Evolutionary conservation across 768 basidiomycete genomes (phyloP), one percentile per base, ranked within the genome.

Genomic region (Podaxis sp.): DNA sequence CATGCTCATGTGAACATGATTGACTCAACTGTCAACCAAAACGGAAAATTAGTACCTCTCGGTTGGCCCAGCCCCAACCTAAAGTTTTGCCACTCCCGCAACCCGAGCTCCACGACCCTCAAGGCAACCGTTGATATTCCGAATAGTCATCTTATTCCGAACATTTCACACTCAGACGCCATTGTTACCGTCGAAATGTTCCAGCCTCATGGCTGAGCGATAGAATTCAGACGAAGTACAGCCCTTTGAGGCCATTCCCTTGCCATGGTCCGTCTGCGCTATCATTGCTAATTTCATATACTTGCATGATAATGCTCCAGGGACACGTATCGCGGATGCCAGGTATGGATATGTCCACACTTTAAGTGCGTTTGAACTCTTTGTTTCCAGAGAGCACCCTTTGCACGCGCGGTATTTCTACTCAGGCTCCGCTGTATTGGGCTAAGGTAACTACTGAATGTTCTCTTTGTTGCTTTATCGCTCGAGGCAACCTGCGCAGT

Each of bases 91-190:
- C 47, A 38, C 38, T 59, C 37, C 54, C 38, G 54, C 37, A 37
- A 38, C 43, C n/a, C 36, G 37, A 40, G 54, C 37, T 41, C 38
- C 54, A 55, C 54, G 15, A 24, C 19, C 49, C 50, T 52, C 58
- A 17, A 49, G 15, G 38, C 29, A 40, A 38, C 49, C 22, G 38
- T 13, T 38, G 37, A 59, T 38, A 36, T 52, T 40, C 36, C 22
- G 27, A 59, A 27, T 47, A 33, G 47, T 24, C 40, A 57, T 57
- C 4, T 37, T 25, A 38, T 41, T 55, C 54, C 41, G 41, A 57
- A 36, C 29, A 49, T 58, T 59, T 59, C 58, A 52, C 58, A 50
- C 58, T 52, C 58, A 59, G 51, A 52, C 59, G 25, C 38, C 13
- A 40, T 52, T 46, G 38, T 41, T 27, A 43, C 49, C 41, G 13